phyloP scores from a whole-genome alignment of 768 basidiomycete genomes.

The Tricholoma terreum region DNA sequence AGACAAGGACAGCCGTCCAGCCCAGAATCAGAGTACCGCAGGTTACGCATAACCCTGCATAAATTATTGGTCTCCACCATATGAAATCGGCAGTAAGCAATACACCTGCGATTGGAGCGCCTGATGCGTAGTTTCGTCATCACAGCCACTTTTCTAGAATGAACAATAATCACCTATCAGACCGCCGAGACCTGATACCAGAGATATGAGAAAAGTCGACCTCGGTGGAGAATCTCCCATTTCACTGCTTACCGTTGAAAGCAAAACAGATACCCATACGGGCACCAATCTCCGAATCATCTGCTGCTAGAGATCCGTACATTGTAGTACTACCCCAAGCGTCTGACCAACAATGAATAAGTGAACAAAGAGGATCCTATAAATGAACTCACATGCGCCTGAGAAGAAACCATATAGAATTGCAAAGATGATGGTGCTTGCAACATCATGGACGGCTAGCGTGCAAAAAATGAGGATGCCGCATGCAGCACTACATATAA shows the following conservation, averaged over 20 bases:
- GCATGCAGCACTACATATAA: slow-evolving; percentile 23
- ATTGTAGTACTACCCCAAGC: slow-evolving; percentile 43
- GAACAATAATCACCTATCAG: slow-evolving; percentile 14
- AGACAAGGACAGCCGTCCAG: slow-evolving; percentile 13
- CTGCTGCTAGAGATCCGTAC: slow-evolving; percentile 39
- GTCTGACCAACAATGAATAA: slow-evolving; percentile 22
- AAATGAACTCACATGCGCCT: slow-evolving; percentile 33
- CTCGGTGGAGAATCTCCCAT: not conserved
- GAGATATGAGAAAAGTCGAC: not conserved
- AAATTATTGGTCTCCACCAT: slow-evolving; percentile 19
- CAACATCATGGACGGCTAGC: slow-evolving; percentile 26
- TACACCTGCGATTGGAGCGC: slow-evolving; percentile 18
- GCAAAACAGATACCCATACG: slow-evolving; percentile 51
- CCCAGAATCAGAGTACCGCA: slow-evolving; percentile 8
- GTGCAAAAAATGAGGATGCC: slow-evolving; percentile 36
- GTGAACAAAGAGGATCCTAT: not conserved
- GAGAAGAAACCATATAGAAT: slow-evolving; percentile 40
- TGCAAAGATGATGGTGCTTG: slow-evolving; percentile 32
- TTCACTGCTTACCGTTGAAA: not conserved
- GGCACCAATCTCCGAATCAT: slow-evolving; percentile 50
- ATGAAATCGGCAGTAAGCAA: slow-evolving; percentile 15
- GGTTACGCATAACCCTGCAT: slow-evolving; percentile 14
- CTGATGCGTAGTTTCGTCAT: slow-evolving; percentile 4
- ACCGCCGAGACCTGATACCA: slow-evolving; percentile 16
- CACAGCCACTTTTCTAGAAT: not conserved